A percentile compares a stretch with the other conserved stretches of the same genome.
phyloP scores from a whole-genome alignment of 2,329 filamentous ascomycete genomes.

The Pseudogymnoascus sp. region DNA sequence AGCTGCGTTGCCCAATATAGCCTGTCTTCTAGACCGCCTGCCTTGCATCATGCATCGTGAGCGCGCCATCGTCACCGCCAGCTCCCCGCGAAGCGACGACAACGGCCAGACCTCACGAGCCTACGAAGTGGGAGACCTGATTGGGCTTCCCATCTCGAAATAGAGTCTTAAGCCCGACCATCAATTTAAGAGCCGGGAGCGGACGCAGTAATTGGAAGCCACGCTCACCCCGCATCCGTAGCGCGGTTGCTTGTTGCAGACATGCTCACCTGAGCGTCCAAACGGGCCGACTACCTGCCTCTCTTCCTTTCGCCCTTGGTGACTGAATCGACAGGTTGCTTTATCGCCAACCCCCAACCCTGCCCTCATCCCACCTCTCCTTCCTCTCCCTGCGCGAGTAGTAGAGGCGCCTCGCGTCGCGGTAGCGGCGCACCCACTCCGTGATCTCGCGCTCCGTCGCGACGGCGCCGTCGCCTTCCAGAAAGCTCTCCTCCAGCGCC shows the following conservation, averaged over 20 bases:
- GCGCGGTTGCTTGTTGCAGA: neutral
- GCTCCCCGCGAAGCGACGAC: neutral
- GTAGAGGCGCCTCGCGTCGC: constrained; percentile 69
- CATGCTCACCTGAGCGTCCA: neutral
- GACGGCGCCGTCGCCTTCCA: constrained; percentile 42
- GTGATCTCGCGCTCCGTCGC: constrained; percentile 73
- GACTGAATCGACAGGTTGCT: neutral
- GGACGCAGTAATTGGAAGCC: neutral
- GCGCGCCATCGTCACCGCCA: neutral
- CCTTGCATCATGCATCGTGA: neutral
- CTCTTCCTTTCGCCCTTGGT: neutral
- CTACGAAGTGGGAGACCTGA: neutral
- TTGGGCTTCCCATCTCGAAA: neutral
- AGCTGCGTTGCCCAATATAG: neutral
- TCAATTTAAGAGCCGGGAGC: neutral
- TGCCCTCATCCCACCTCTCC: constrained; percentile 89
- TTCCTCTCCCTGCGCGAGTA: constrained; percentile 80
- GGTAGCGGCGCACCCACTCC: constrained; percentile 76
- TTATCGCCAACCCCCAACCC: constrained; percentile 90
- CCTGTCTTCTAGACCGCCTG: neutral
- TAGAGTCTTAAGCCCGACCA: neutral
- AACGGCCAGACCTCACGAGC: neutral
- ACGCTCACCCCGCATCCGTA: neutral
- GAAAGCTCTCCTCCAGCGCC: constrained; percentile 86
- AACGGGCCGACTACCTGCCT: neutral